Evolutionary conservation across 2,329 filamentous ascomycete genomes (phyloP), one percentile per base, ranked within the genome.

Genomic region (Cryphonectria nitschkei): DNA sequence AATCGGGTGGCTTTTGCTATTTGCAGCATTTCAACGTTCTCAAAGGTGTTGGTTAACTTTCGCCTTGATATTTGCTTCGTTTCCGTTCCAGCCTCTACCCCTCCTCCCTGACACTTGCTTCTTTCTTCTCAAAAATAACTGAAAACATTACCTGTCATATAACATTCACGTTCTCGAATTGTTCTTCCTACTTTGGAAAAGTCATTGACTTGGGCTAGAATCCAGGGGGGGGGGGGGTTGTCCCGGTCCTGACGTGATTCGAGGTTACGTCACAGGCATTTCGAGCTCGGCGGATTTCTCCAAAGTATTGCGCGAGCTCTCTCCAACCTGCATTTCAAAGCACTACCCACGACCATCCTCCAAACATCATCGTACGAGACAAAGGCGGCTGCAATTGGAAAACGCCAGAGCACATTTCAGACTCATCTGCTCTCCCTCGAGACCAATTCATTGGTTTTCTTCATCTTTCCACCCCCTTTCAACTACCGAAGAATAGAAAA

Each of bases 381-480:
- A 2, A 5, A 34, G 14, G 5, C 14, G 7, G 32, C 19, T 37
- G 32, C 32, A 34, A 34, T 16, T 60, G 14, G 14, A 5, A n/a
- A 50, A 8, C 56, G 56, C 32, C 29, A 32, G 29, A 37, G 16
- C 56, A 60, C 29, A 22, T 32, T 9, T 16, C 14, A 29, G 11
- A 29, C 54, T 19, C 54, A 19, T 19, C 54, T 58, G 54, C 54
- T 41, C 37, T 43, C 29, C 7, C 39, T 29, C n/a, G n/a, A 26
- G 39, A 32, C n/a, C 37, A 26, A 46, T 19, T 37, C 13, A 32
- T 50, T 65, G 46, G 22, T 34, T n/a, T n/a, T 46, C 9, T 62
- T 39, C 32, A 50, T n/a, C n/a, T n/a, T 60, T 56, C 39, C 29
- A 37, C n/a, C 69, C 37, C 62, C 37, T 22, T 26, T 63, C n/a